Base-by-base conservation (phyloP, 495 filamentous ascomycete species). In the Aspergillus hancockii region DNA sequence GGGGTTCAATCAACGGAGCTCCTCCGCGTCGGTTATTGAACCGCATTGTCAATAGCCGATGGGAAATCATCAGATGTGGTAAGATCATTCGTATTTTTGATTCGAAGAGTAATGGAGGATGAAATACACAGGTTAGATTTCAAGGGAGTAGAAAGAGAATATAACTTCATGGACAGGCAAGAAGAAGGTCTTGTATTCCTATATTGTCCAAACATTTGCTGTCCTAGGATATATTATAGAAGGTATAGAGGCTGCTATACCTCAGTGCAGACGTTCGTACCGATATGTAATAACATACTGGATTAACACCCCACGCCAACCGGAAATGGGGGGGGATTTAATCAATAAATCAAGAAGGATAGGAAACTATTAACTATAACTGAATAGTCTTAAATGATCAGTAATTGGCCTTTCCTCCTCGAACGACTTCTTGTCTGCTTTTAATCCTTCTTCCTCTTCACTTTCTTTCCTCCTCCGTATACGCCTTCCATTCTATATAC, bases 11-110 rank as follows among this genome's bases (percentile, higher is more conserved):
- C 43, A 28, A 41, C 72, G 74, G 71, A 68, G 57, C 50, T 63
- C 47, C 61, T 74, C 71, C 72, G 71, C 54, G 64, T 71, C 75
- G 75, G 75, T 47, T 38, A 65, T 74, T 70, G 69, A 62, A 21
- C 49, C 31, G 18, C 55, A 18, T 49, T 23, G 41, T 70, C 71
- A 74, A 67, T 77, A 68, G 67, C 73, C 73, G 72, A 64, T 55
- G 14, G 14, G 13, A 8, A 16, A 41, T 41, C 14, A 41, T 41
- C 2, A 52, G 52, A 59, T 57, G 18, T 8, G 36, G 9, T 30
- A 46, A 18, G n/a, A 40, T 13, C 28, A 28, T 28, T 7, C 3
- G 25, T 28, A 28, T 28, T 28, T 28, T 7, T 28, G 7, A 7
- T 3, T 28, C 25, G 7, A 28, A 28, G 25, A 28, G 7, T 3